Base-by-base conservation (phyloP, 176 grass and related monocot species). In the Triticum urartu region DNA sequence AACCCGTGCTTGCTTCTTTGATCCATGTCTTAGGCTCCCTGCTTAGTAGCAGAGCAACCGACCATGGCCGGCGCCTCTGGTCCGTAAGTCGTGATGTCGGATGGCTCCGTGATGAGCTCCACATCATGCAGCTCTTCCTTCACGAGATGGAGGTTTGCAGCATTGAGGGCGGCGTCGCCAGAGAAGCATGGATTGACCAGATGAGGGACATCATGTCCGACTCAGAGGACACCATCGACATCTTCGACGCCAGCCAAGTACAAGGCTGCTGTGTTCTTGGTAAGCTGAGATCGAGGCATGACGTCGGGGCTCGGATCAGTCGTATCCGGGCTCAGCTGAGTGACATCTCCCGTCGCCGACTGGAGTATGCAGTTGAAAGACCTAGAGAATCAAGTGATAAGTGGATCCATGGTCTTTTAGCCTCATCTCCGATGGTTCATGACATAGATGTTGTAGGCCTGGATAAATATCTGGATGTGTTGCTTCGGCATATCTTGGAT, bases 91-190 rank as follows among this genome's bases (percentile, higher is more conserved):
- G 11, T 0, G 77, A 84, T 14, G 68, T 80, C 10, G 35, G 50
- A 26, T 91, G 89, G 89, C 89, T 87, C 34, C 80, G 47, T 0
- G 85, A 79, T 11, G 75, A 87, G 68, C 85, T 91, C 42, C 54
- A 68, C 42, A 84, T 11, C 68, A 84, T 84, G 85, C 85, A 50
- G 22, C 62, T 66, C 30, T 91, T 87, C 81, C 81, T 91, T 5
- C 33, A 36, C 1, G 80, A 88, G 36, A 63, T 73, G 75, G 81
- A 79, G 68, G 7, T 38, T 9, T 21, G 62, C 35, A 18, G 69
- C 59, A 48, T 18, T 11, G 48, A 71, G 3, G 21, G 82, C 20
- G 9, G 66, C n/a, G 48, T 25, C 56, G 5, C 63, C 35, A 18
- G 35, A 35, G 72, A 88, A 78, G 81, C 87, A 54, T 91, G 81